Percentiles rank a stretch among this genome's conserved stretches.
These are phyloP conservation scores for Malus asiatica DNA, from an alignment of 306 rosid genomes.

Conservation along the genomic window DNA sequence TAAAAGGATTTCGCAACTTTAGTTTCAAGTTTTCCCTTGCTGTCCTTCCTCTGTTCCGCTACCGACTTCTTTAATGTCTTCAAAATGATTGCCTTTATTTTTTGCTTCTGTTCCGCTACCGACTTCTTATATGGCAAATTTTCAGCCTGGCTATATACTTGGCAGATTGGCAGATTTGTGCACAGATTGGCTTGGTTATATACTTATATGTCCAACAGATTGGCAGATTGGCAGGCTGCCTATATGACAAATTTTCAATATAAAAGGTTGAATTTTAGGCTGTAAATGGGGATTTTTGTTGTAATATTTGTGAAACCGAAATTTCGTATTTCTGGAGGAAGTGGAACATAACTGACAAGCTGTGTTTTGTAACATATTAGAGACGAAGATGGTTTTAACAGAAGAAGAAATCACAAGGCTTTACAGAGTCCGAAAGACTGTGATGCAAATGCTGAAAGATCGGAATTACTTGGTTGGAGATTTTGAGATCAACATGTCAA, in stretches of 20 bases:
- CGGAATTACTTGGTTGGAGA: constrained; percentile 49
- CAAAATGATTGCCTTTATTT: constrained; percentile 43
- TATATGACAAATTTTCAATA: too few relatives aligned
- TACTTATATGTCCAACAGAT: too few relatives aligned
- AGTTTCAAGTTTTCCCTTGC: constrained; percentile 40
- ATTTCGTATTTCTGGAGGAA: background rate
- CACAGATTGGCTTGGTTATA: too few relatives aligned
- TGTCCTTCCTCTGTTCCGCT: constrained; percentile 77
- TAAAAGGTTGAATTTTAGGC: too few relatives aligned
- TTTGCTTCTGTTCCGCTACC: constrained; percentile 15
- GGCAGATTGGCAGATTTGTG: too few relatives aligned
- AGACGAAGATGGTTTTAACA: constrained; percentile 37
- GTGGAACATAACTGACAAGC: background rate
- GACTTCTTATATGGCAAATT: too few relatives aligned
- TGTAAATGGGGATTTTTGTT: too few relatives aligned
- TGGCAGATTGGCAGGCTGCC: too few relatives aligned
- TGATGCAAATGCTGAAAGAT: constrained; percentile 69
- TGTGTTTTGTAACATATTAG: background rate
- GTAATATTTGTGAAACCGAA: too few relatives aligned
- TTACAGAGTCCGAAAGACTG: constrained; percentile 40
- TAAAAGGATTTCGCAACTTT: constrained; percentile 47
- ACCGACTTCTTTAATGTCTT: constrained; percentile 60
- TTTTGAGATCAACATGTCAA: constrained; percentile 49
- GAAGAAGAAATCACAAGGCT: constrained; percentile 49
- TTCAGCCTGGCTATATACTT: too few relatives aligned